Evolutionary conservation across 2,329 filamentous ascomycete genomes (phyloP), one percentile per base, ranked within the genome.

Genomic region (Harringtonia lauricola): DNA sequence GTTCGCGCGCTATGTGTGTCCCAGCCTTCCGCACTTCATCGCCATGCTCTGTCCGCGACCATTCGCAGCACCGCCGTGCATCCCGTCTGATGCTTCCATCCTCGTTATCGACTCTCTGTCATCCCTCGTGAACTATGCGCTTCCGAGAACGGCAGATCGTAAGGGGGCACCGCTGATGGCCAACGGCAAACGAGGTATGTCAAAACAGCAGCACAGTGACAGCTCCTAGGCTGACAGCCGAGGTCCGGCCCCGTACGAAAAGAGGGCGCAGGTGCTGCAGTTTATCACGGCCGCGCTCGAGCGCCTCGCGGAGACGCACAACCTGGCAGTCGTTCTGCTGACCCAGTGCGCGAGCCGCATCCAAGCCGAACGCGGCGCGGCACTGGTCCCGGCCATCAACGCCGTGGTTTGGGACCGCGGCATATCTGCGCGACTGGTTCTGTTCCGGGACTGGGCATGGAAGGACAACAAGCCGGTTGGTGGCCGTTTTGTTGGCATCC

Each of bases 331-430:
- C 35, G 67, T 95, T 3, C 59, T 92, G 18, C 71, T 88, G 39
- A 87, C 81, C 31, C 88, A 94, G 57, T 86, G 83, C 47, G 83
- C 81, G 35, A 94, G 86, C n/a, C 83, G 81, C 51, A 81, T 94
- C 64, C 79, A 83, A 49, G 68, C 70, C 4, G 80, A 74, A 50
- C 71, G 66, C 51, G 74, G 70, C 51, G 83, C 88, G 14, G 74
- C 81, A 12, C 66, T 96, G 39, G 74, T 81, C 42, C 83, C 88
- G 15, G 79, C 86, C 34, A 71, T 95, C 49, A 82, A 82, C 45
- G 80, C 83, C 14, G 71, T 70, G 18, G 76, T 83, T 35, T 95
- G 89, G 89, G 88, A 95, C 48, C 79, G 77, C 50, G 82, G 79
- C 28, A 67, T 95, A 31, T 76, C 78, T 48, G 84, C 79, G 35